A percentile compares a stretch with the other conserved stretches of the same genome.
Conservation (phyloP, 163 green algal genomes). For the Trebouxia gelatinosa region DNA sequence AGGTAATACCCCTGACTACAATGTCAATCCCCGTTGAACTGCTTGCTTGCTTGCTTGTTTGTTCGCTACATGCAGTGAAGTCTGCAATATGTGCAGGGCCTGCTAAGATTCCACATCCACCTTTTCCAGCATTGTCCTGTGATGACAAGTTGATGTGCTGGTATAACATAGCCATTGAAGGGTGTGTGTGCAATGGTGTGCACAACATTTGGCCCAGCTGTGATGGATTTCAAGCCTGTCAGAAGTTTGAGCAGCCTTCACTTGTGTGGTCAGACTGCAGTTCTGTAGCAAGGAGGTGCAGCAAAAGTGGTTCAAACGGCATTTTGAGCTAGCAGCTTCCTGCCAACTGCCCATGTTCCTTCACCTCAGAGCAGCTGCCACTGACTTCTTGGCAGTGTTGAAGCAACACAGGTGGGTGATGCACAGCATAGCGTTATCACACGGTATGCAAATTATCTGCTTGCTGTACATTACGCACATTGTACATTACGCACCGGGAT, state of each 20-base stretch:
- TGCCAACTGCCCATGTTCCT: conserved; percentile 86
- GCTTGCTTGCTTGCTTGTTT: no score
- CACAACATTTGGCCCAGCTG: not conserved
- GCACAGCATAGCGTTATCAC: not conserved
- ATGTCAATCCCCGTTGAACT: no score
- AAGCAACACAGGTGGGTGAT: conserved; percentile 36
- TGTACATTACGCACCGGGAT: not conserved
- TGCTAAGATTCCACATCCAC: no score
- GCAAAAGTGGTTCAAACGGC: conserved; percentile 58
- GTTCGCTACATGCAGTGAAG: no score
- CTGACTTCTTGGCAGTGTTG: conserved; percentile 77
- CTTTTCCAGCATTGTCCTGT: no score
- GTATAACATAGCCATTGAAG: no score
- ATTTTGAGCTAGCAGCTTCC: conserved; percentile 62
- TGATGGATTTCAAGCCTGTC: not conserved
- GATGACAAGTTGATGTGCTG: no score
- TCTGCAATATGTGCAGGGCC: no score
- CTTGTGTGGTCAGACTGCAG: conserved; percentile 50
- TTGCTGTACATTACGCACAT: not conserved
- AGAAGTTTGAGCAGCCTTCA: not conserved
- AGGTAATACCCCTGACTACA: conserved; percentile 46
- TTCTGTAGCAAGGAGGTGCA: conserved; percentile 72
- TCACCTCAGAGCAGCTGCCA: conserved; percentile 73
- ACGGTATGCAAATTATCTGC: not conserved
- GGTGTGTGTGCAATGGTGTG: not conserved